Conservation (phyloP, 2,329 filamentous ascomycete genomes). For the Sporothrix schenckii region DNA sequence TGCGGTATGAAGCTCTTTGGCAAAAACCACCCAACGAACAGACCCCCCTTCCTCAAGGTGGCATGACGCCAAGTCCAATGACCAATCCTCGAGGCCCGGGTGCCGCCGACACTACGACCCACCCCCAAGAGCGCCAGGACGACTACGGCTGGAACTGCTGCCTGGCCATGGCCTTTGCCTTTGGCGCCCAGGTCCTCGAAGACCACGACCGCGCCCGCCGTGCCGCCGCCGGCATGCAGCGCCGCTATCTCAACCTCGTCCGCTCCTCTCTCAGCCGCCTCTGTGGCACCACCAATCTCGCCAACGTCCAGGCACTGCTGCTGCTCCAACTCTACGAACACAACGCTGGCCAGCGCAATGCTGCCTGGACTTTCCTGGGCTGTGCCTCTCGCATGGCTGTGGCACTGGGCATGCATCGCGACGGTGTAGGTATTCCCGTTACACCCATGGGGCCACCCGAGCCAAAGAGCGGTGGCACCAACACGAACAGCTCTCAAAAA, state of each 20-base stretch:
- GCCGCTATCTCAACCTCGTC: slow-evolving; percentile 33
- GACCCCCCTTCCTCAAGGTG: neutral
- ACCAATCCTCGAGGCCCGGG: neutral
- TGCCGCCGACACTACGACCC: neutral
- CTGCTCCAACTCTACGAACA: slow-evolving; percentile 50
- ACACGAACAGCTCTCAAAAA: neutral
- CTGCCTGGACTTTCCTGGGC: slow-evolving; percentile 49
- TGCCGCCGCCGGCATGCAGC: slow-evolving; percentile 31
- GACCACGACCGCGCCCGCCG: slow-evolving; percentile 32
- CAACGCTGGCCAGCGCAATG: slow-evolving; percentile 50
- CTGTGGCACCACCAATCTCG: slow-evolving; percentile 42
- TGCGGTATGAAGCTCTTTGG: slow-evolving; percentile 34
- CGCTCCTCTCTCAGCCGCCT: slow-evolving; percentile 33
- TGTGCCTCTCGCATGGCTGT: slow-evolving; percentile 49
- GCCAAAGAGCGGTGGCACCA: neutral
- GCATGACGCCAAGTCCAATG: neutral
- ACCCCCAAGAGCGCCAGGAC: slow-evolving; percentile 5
- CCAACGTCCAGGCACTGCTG: slow-evolving; percentile 48
- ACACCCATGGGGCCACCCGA: slow-evolving; percentile 4
- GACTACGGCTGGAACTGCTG: slow-evolving; percentile 36
- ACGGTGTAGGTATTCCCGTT: slow-evolving; percentile 28
- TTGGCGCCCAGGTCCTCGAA: slow-evolving; percentile 35
- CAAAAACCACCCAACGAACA: slow-evolving; percentile 11
- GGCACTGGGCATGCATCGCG: slow-evolving; percentile 49
- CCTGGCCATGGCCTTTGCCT: slow-evolving; percentile 36